Evolutionary conservation across 495 filamentous ascomycete genomes (phyloP).

Genomic region (Aspergillus conjunctus): DNA sequence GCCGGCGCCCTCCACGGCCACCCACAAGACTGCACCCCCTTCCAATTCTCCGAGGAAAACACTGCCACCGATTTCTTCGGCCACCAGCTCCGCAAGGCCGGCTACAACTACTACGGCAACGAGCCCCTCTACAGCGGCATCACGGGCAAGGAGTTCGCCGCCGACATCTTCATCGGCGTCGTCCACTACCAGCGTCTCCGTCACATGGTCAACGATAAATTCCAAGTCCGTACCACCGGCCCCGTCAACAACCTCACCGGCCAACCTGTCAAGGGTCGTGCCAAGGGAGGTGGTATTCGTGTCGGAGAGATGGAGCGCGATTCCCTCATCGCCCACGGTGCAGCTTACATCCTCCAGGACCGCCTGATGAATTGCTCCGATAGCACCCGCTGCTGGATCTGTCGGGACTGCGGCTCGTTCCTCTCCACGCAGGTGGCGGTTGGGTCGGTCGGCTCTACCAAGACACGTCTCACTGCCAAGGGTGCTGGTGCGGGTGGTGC

Average conservation of each 20-base stretch:
- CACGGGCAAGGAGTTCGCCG: slow-evolving; percentile 88
- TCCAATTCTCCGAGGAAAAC: slow-evolving; percentile 88
- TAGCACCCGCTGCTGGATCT: slow-evolving; percentile 84
- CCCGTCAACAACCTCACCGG: slow-evolving; percentile 86
- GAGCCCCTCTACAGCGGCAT: slow-evolving; percentile 98
- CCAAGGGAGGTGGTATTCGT: slow-evolving; percentile 95
- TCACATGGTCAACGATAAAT: slow-evolving; percentile 99
- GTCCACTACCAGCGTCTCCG: slow-evolving; percentile 97
- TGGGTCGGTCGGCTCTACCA: slow-evolving; percentile 34
- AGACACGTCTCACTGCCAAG: slow-evolving; percentile 38
- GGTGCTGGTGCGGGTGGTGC: slow-evolving; percentile 22
- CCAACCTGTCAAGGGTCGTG: slow-evolving; percentile 94
- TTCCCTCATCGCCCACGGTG: slow-evolving; percentile 89
- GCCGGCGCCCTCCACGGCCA: slow-evolving; percentile 90
- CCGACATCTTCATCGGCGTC: slow-evolving; percentile 94
- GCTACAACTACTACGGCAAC: slow-evolving; percentile 97
- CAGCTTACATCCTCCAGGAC: slow-evolving; percentile 92
- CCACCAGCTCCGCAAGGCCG: slow-evolving; percentile 87
- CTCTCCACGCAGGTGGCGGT: slow-evolving; percentile 77
- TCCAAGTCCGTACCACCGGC: slow-evolving; percentile 95
- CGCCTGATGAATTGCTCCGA: slow-evolving; percentile 96
- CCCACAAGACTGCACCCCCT: slow-evolving; percentile 92
- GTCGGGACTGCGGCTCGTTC: slow-evolving; percentile 84
- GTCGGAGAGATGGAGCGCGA: slow-evolving; percentile 99
- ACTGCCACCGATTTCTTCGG: slow-evolving; percentile 95